phyloP scores from a whole-genome alignment of 2,329 filamentous ascomycete genomes.

The Cryphonectria nitschkei region DNA sequence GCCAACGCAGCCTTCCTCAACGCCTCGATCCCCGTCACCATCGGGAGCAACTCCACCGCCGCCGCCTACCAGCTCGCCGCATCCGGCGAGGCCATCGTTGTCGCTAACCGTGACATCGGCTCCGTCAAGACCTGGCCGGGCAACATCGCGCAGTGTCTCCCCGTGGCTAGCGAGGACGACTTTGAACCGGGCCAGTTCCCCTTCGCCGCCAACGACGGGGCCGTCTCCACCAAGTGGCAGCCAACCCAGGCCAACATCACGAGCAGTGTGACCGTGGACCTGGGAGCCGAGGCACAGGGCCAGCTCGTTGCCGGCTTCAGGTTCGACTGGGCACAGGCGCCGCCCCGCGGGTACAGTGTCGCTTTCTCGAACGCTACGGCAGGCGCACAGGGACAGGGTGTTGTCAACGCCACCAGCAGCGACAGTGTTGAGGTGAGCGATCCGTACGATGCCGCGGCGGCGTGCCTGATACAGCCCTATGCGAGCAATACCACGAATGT shows the following conservation, averaged over 20 bases:
- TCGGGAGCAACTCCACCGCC: constrained; percentile 49
- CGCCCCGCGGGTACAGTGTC: constrained; percentile 22
- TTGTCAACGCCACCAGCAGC: constrained; percentile 11
- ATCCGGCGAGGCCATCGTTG: constrained; percentile 51
- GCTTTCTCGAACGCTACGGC: constrained; percentile 18
- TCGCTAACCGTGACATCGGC: constrained; percentile 63
- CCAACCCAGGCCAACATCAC: constrained; percentile 23
- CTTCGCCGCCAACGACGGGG: constrained; percentile 39
- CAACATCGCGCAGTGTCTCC: constrained; percentile 68
- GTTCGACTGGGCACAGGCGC: constrained; percentile 29
- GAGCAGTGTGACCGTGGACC: constrained; percentile 24
- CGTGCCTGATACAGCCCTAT: constrained; percentile 14
- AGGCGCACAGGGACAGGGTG: background rate
- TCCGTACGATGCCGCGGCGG: constrained; percentile 12
- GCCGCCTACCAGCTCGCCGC: constrained; percentile 48
- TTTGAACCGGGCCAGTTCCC: constrained; percentile 71
- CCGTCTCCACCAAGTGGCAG: constrained; percentile 28
- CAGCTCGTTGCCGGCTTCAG: constrained; percentile 20
- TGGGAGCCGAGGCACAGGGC: constrained; percentile 15
- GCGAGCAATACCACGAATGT: constrained; percentile 28
- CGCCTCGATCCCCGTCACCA: constrained; percentile 60
- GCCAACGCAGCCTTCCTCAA: constrained; percentile 59
- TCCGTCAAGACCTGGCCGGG: constrained; percentile 55
- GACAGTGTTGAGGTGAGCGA: constrained; percentile 21
- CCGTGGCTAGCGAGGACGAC: constrained; percentile 50